Conservation (phyloP, 1,139 yeast genomes). For the Suhomyces anneliseae region DNA sequence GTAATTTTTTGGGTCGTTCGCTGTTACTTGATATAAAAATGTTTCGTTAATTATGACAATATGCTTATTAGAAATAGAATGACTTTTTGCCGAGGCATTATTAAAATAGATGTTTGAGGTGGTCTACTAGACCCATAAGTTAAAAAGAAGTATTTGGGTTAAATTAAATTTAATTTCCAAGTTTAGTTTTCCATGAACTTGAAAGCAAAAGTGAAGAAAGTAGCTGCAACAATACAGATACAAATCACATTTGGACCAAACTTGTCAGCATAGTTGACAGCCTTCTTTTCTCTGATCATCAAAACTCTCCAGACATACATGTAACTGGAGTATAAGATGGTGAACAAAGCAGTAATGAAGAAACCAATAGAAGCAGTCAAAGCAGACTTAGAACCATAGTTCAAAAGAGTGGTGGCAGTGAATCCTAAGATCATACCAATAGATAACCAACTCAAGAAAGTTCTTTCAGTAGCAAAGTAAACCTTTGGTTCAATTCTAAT, state of each 20-base stretch:
- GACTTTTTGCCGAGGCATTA: not conserved
- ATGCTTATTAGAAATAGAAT: constrained; percentile 4
- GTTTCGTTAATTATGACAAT: not conserved
- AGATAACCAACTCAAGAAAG: constrained; percentile 75
- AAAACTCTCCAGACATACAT: constrained; percentile 81
- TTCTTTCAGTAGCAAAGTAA: constrained; percentile 81
- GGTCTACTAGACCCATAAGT: not conserved
- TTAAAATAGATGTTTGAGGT: no score
- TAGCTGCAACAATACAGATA: constrained; percentile 66
- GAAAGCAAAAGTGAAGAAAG: constrained; percentile 69
- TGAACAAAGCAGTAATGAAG: constrained; percentile 73
- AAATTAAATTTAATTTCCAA: not conserved
- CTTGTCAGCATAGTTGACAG: constrained; percentile 83
- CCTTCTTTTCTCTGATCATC: constrained; percentile 78
- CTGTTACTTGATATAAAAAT: no score
- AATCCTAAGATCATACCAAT: constrained; percentile 72
- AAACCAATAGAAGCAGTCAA: constrained; percentile 88
- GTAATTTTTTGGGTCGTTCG: no score
- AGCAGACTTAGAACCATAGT: constrained; percentile 68
- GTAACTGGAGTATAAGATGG: constrained; percentile 71
- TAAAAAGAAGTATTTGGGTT: not conserved
- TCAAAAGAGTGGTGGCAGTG: constrained; percentile 68
- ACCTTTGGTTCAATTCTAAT: constrained; percentile 84
- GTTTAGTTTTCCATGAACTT: constrained; percentile 35
- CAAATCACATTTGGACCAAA: constrained; percentile 87